Percentiles rank a stretch among this genome's conserved stretches.
These are phyloP conservation scores for Pythium aristosporum DNA, from an alignment of 352 stramenopile genomes.

Conservation along the genomic window DNA sequence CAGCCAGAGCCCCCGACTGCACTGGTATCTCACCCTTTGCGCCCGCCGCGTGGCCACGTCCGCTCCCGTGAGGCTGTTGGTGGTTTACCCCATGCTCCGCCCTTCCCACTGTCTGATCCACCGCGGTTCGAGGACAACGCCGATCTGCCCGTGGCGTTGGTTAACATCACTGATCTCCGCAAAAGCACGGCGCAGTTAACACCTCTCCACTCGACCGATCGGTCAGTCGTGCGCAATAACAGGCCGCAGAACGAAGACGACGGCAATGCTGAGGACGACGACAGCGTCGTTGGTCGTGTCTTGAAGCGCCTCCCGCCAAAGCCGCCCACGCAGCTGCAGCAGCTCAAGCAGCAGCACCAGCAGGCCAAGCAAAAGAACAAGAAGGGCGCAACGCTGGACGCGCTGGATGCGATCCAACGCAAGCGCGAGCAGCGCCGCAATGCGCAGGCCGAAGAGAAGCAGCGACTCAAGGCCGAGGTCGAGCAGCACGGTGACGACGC, in stretches of 20 bases:
- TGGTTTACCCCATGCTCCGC: constrained; percentile 1
- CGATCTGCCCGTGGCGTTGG: constrained; percentile 10
- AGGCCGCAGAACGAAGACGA: not conserved
- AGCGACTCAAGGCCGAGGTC: constrained; percentile 61
- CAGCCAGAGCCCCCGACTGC: not conserved
- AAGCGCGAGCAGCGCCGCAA: constrained; percentile 63
- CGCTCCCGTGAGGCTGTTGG: constrained; percentile 17
- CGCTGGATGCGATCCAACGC: constrained; percentile 66
- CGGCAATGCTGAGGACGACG: not conserved
- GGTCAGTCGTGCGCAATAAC: not conserved
- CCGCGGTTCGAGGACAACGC: not conserved
- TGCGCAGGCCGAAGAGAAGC: constrained; percentile 62
- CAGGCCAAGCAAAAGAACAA: constrained; percentile 35
- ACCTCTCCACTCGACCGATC: constrained; percentile 2
- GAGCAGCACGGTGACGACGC: constrained; percentile 65
- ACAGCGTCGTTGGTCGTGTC: constrained; percentile 7
- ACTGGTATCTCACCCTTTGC: not conserved
- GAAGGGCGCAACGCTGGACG: constrained; percentile 37
- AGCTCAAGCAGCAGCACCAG: constrained; percentile 20
- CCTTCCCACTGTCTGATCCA: not conserved
- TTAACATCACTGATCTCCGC: constrained; percentile 18
- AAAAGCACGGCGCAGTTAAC: constrained; percentile 18
- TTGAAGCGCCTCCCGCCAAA: constrained; percentile 18
- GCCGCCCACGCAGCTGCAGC: constrained; percentile 26
- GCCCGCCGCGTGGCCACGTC: not conserved